Base-by-base conservation (phyloP, 495 filamentous ascomycete species). In the Haplographium delicatum region DNA sequence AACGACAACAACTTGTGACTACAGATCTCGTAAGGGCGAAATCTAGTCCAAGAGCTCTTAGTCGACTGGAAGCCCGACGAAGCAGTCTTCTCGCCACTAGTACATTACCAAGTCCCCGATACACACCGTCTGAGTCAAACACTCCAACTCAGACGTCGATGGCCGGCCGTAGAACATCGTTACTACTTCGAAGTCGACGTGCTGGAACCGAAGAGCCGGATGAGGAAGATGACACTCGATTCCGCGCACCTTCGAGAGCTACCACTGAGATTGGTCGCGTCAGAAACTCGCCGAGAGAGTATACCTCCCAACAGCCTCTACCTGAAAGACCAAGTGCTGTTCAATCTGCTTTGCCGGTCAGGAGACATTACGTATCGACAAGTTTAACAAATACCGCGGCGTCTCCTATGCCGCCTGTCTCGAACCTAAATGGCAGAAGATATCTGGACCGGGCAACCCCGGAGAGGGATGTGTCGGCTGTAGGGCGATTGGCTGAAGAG, bases 31-130 rank as follows among this genome's bases (percentile, higher is more conserved):
- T 73, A 52, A 46, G 60, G 16, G 38, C 67, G 46, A 72, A 63
- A 62, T 71, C 71, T 13, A 85, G 78, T 57, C 78, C 74, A 9
- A 79, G 88, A 54, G 75, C 84, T 7, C 68, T 82, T 34, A 83
- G 81, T 56, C 82, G 86, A 15, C 72, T 87, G 26, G 88, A 91
- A 63, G 83, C 86, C 41, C 81, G 83, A 54, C 75, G 89, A 44
- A 72, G 72, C 40, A 88, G 79, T 38, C 62, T 86, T 40, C 68
- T 84, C 26, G 40, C 50, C 25, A 43, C 55, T 39, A 63, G 46
- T 47, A 57, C 54, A 51, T 64, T 43, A 66, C 69, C 31, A 45
- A 60, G 48, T 65, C 58, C 58, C 60, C 47, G 59, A 3, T 54
- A 57, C 47, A 45, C 47, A 18, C 56, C 47, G 9, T 54, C 45